A percentile compares a stretch with the other conserved stretches of the same genome.
Evolutionary conservation across 352 stramenopile species (phyloP).

Genomic region (Globisporangium cystogenes): DNA sequence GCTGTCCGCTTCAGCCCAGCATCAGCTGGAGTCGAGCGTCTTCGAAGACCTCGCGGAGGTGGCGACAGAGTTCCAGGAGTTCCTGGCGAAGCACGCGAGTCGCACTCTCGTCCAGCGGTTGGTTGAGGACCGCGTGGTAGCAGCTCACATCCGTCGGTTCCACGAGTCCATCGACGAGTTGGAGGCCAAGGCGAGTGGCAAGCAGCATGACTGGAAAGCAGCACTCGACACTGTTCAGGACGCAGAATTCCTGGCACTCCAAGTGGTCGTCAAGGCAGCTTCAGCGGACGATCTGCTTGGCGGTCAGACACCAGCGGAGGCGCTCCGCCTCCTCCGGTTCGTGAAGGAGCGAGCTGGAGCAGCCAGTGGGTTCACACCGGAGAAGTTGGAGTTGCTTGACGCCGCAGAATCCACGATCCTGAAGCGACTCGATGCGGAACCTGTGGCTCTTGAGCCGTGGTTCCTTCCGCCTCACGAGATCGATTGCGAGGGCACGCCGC

Average conservation of each 20-base stretch:
- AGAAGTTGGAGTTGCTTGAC: conserved; percentile 1
- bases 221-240: background rate
- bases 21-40: background rate
- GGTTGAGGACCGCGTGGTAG: background rate
- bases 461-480: conserved; percentile 5
- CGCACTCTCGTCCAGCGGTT: background rate
- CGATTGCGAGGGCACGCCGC: background rate
- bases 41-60: background rate
- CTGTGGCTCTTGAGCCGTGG: background rate
- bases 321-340: background rate
- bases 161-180: background rate
- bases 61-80: background rate
- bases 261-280: background rate
- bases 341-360: background rate
- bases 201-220: background rate
- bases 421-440: background rate
- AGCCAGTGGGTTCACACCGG: background rate
- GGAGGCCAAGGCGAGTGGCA: background rate
- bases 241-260: background rate
- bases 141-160: background rate
- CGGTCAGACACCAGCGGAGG: background rate
- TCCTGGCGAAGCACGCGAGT: background rate
- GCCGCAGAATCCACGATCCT: background rate
- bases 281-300: background rate
- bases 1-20: background rate